Evolutionary conservation across 495 filamentous ascomycete species (phyloP), one percentile per base, ranked within the genome.

Genomic region (Aspergillus avenaceus): DNA sequence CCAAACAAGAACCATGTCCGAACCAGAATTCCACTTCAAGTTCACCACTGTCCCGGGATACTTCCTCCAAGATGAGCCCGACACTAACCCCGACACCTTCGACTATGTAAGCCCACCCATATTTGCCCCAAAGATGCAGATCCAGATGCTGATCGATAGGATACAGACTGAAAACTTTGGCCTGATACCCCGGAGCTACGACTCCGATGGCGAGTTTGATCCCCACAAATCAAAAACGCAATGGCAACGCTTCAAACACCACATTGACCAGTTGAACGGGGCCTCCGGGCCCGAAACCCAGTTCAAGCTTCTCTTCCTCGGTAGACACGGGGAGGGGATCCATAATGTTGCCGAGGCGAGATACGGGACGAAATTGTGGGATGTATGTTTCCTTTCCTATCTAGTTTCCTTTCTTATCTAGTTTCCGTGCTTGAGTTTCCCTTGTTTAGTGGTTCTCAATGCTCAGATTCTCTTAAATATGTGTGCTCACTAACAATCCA

Each of bases 301-400:
- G 21, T 88, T 87, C 59, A 87, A 85, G 53, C 74, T 91, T 0
- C 70, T 91, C 31, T 89, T 80, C 66, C 65, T 88, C 14, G 87
- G 80, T 12, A 77, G 87, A 21, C 87, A 91, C 60, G 87, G 87
- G 1, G 79, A 90, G 59, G 87, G 86, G 1, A 78, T 79, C 45
- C 87, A 91, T 55, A 86, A 86, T 59, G 79, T 79, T 24, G 83
- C 83, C 4, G 78, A 89, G 56, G 60, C 55, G 5, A 81, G 69
- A 38, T 90, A 88, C 49, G 86, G 86, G 16, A 85, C 80, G 0
- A 69, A 73, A 16, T 69, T 74, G 24, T 89, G 87, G 86, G 77
- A 88, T 67, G 72, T 76, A 66, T n/a, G 72, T 60, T n/a, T 31
- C 18, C 24, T 19, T 36, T 36, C 32, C 18, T 16, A 13, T 14